Evolutionary conservation across 495 filamentous ascomycete genomes (phyloP), one percentile per base, ranked within the genome.

Genomic region (Aspergillus heteromorphus): DNA sequence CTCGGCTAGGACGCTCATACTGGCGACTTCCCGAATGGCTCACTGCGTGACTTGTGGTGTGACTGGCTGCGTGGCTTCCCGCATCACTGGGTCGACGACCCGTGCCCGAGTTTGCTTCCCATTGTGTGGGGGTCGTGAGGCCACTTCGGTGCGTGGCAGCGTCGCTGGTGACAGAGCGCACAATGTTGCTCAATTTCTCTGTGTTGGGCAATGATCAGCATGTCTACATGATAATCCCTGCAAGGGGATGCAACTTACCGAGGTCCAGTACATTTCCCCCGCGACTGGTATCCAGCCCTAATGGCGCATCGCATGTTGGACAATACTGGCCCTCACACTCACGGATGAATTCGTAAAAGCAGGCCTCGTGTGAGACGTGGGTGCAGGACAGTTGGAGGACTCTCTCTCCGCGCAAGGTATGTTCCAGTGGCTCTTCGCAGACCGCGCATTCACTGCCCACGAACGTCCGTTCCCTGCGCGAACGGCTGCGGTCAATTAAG

Each of bases 331-430:
- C 90, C 58, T 99, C 95, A 56, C 89, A 88, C 67, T 96, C 92
- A 56, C 90, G 88, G 60, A 99, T 93, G 64, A 91, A 97, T 72
- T 99, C 95, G 71, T 97, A 99, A 69, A 99, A 99, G 72, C 93
- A 99, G 17, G 95, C 95, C 68, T 97, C 93, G 65, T 99, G 93
- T 14, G 92, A 89, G 30, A 99, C 95, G 68, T 99, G 93, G 10
- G 84, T 79, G 70, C 93, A 99, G 21, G 93, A 95, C 63, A 99
- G 92, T 65, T 97, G 95, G 50, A 99, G 79, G 49, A 99, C 89
- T 53, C 91, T 84, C 72, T 99, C 93, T 48, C 95, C 95, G 13
- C 91, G 88, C 38, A 99, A 77, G 11, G 91, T 99, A 65, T 99
- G 93, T 66, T 99, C 93, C 57, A 99, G 73, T 8, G 92, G 95